phyloP scores from a whole-genome alignment of 495 filamentous ascomycete genomes.

The Neurospora sp. region DNA sequence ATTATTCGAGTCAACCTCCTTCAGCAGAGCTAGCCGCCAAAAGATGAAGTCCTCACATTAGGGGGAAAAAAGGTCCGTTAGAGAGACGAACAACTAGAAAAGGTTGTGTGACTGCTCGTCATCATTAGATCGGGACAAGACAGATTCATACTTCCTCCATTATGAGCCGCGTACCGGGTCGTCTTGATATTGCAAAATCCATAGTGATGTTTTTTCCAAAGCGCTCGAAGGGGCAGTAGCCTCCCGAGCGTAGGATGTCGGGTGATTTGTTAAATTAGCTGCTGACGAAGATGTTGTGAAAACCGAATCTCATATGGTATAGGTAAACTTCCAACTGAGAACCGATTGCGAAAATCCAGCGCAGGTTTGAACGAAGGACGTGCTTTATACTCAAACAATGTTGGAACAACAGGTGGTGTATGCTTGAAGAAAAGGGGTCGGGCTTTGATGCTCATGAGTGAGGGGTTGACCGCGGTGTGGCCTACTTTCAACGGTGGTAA shows the following conservation, averaged over 20 bases:
- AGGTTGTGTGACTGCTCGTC: constrained; percentile 14
- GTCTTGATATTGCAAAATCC: constrained; percentile 42
- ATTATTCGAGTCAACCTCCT: not conserved
- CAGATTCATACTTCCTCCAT: constrained; percentile 12
- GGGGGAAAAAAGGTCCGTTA: constrained; percentile 8
- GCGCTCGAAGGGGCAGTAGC: constrained; percentile 41
- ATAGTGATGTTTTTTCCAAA: constrained; percentile 53
- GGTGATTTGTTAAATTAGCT: constrained; percentile 44
- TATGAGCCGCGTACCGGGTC: constrained; percentile 12
- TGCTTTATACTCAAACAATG: constrained; percentile 4
- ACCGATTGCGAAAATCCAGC: constrained; percentile 21
- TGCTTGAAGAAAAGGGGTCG: not conserved
- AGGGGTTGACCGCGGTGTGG: not conserved
- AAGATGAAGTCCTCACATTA: constrained; percentile 20
- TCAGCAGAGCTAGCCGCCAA: not conserved
- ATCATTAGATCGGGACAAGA: constrained; percentile 23
- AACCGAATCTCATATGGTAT: constrained; percentile 25
- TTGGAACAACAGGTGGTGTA: constrained; percentile 11
- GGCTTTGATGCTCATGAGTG: constrained; percentile 7
- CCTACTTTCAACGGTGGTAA: constrained; percentile 31
- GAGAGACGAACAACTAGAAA: constrained; percentile 7
- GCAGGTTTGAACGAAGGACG: constrained; percentile 16
- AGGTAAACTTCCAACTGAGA: constrained; percentile 20
- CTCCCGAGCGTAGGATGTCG: constrained; percentile 48
- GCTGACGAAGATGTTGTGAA: constrained; percentile 44